These are phyloP conservation scores for Gnomoniopsis sp. DNA, from an alignment of 2,329 filamentous ascomycete genomes.

Conservation along the genomic window DNA sequence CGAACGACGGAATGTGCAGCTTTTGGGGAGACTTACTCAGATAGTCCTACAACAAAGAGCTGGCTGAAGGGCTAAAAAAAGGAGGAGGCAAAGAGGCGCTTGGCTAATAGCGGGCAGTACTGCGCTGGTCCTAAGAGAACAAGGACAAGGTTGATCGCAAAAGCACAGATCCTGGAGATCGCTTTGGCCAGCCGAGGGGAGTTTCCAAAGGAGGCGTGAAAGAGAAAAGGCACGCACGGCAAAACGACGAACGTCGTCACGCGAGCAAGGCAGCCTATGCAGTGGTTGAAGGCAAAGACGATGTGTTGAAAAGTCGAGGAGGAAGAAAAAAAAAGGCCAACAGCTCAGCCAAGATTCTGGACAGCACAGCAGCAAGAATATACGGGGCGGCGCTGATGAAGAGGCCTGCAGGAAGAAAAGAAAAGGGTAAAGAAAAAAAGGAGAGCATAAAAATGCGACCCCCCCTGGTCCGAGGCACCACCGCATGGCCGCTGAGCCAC, in stretches of 20 bases:
- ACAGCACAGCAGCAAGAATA: background rate
- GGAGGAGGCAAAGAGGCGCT: background rate
- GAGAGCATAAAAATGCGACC: slow-evolving; percentile 14
- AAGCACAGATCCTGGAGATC: background rate
- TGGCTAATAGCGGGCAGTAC: background rate
- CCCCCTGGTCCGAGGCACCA: background rate
- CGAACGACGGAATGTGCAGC: background rate
- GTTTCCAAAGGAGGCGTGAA: background rate
- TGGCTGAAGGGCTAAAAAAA: background rate
- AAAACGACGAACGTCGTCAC: background rate
- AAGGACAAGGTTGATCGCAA: background rate
- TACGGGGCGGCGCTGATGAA: slow-evolving; percentile 1
- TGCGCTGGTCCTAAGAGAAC: background rate
- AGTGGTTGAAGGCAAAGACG: background rate
- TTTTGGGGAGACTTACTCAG: background rate
- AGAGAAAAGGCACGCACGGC: background rate
- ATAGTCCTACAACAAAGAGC: background rate
- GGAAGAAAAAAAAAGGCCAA: background rate
- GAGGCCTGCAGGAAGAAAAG: background rate
- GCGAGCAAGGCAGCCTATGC: background rate
- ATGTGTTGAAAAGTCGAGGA: background rate
- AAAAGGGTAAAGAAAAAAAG: slow-evolving; percentile 12
- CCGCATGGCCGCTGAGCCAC: background rate
- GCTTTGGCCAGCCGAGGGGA: background rate
- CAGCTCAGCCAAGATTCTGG: background rate